phyloP scores from a whole-genome alignment of 1,284 basidiomycete species.

The Irpex sp. region DNA sequence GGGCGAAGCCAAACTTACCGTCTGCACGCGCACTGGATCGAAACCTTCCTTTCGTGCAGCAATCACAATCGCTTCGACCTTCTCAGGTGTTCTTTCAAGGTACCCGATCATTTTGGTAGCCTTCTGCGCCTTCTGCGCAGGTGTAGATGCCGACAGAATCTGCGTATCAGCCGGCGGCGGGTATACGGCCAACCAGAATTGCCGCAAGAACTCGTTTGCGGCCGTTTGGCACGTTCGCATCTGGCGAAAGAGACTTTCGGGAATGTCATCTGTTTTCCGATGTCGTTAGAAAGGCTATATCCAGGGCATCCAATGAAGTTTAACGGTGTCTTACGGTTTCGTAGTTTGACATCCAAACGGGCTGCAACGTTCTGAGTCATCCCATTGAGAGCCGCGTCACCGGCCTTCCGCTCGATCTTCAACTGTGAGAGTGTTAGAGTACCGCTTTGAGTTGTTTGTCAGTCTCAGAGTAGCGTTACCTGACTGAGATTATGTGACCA shows the following conservation, averaged over 20 bases:
- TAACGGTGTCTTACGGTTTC: slow-evolving; percentile 48
- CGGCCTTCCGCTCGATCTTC: slow-evolving; percentile 60
- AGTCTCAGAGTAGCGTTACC: slow-evolving; percentile 33
- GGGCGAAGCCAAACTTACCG: slow-evolving; percentile 43
- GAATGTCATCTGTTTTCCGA: slow-evolving; percentile 63
- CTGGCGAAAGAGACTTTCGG: slow-evolving; percentile 72
- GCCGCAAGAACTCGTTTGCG: slow-evolving; percentile 92
- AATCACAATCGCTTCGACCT: slow-evolving; percentile 73
- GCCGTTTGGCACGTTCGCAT: slow-evolving; percentile 90
- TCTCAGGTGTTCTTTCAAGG: slow-evolving; percentile 74
- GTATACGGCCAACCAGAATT: slow-evolving; percentile 91
- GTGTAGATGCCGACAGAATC: slow-evolving; percentile 42
- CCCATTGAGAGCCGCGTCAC: slow-evolving; percentile 61
- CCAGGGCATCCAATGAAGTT: background rate
- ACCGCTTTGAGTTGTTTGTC: background rate
- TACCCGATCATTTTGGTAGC: slow-evolving; percentile 85
- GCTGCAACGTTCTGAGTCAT: slow-evolving; percentile 78
- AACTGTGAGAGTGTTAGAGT: slow-evolving; percentile 29
- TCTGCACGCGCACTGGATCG: slow-evolving; percentile 62
- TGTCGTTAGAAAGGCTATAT: background rate
- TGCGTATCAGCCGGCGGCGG: slow-evolving; percentile 66
- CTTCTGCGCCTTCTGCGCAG: slow-evolving; percentile 68
- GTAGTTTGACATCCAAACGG: slow-evolving; percentile 60
- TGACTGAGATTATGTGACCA: slow-evolving; percentile 61
- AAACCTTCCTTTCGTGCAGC: slow-evolving; percentile 59